Base-by-base conservation (phyloP, 495 filamentous ascomycete genomes). In the Melanomma pulvis-pyrius region DNA sequence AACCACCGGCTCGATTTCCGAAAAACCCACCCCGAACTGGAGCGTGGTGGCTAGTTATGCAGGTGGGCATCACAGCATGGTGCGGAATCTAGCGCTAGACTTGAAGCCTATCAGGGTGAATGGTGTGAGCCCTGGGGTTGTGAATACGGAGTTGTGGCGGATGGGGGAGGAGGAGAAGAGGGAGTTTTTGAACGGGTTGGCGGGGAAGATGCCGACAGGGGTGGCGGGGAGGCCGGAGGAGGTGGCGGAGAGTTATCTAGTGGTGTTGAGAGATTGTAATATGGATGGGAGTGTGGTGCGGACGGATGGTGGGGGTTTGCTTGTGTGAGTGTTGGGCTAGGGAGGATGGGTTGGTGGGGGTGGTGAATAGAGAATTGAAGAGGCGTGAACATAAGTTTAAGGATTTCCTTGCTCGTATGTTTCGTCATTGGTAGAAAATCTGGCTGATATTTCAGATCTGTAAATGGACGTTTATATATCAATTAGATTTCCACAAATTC, bases 161-260 rank as follows among this genome's bases (percentile, higher is more conserved):
- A 59, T 53, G 63, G 21, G 17, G 8, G 51, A 55, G 54, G 67
- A 55, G 34, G 58, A 63, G 58, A 69, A 63, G 48, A 13, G 64
- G 29, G 36, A 21, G 25, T 65, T 75, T 54, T 61, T 69, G 17
- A 55, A 46, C 47, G 58, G 59, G 50, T 46, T 65, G 19, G 72
- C 55, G 74, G 58, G 63, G 83, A 86, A 82, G 39, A 58, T 73
- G 67, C 34, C 65, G 39, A 76, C 71, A 21, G 70, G 71, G 29
- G 24, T 24, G 57, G 36, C 68, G 13, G 69, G 68, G 8, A 0
- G 25, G 52, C 67, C 69, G 30, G 73, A 75, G 63, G 75, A 77
- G 61, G 69, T 77, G 34, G 74, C 68, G 36, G 74, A 77, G 71
- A 59, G 52, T 15, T 77, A 70, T 71, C 50, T 76, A 60, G 69